phyloP scores from a whole-genome alignment of 345 rosid genomes.

The Arabis alpina region DNA sequence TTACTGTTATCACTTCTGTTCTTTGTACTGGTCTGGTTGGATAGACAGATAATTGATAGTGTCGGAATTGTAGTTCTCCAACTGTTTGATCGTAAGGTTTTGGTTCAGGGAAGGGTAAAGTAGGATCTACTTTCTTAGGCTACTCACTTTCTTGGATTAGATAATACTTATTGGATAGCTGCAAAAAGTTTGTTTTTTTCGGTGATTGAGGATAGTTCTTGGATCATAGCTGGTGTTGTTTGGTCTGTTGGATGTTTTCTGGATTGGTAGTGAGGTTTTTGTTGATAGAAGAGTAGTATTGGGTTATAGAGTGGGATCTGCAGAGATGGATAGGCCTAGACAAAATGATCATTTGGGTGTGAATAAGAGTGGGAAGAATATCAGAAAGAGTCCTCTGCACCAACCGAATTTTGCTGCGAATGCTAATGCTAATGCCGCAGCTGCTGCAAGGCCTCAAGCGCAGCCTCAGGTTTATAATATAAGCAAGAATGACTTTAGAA shows the following conservation, averaged over 20 bases:
- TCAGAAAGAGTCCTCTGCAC: conserved; percentile 85
- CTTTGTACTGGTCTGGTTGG: background rate
- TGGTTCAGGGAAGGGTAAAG: background rate
- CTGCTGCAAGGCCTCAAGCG: conserved; percentile 85
- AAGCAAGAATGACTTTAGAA: conserved; percentile 87
- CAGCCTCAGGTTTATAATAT: conserved; percentile 96
- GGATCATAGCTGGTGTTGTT: too few species aligned
- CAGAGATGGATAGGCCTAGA: conserved; percentile 72
- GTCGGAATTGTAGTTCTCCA: background rate
- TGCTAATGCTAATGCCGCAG: conserved; percentile 47
- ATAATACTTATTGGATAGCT: too few species aligned
- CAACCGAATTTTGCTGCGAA: conserved; percentile 64
- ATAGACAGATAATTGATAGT: conserved; percentile 24
- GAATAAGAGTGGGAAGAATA: conserved; percentile 81
- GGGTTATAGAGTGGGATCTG: too few species aligned
- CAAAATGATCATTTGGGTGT: conserved; percentile 79
- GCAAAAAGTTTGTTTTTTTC: too few species aligned
- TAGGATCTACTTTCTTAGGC: conserved; percentile 19
- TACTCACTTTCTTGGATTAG: too few species aligned
- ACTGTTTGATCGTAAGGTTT: conserved; percentile 9
- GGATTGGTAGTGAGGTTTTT: conserved; percentile 27
- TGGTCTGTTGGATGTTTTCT: too few species aligned
- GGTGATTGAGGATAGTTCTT: too few species aligned
- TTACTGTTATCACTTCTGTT: background rate
- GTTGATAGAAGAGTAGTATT: conserved; percentile 13